Percentiles rank a stretch among this genome's conserved stretches.
These are phyloP conservation scores for Eimeria acervulina DNA, from an alignment of 169 alveolate genomes.

Conservation along the genomic window DNA sequence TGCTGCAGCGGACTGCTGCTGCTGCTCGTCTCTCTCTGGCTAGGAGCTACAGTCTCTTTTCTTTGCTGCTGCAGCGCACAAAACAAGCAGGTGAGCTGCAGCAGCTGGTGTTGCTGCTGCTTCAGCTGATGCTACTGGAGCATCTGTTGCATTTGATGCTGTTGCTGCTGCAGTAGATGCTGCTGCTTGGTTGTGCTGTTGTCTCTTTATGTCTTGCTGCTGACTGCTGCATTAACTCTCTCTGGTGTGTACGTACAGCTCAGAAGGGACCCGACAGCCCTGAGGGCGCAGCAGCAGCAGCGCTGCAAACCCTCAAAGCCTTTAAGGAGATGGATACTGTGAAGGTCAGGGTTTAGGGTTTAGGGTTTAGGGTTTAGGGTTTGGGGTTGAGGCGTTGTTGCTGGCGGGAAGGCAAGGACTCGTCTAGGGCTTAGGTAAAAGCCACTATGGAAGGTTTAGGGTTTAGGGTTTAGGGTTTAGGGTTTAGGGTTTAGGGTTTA, in stretches of 20 bases:
- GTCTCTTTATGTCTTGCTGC: not conserved
- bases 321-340: not conserved
- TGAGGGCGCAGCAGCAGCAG: conserved; percentile 50
- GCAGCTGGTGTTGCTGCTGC: not conserved
- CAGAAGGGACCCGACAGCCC: conserved; percentile 8
- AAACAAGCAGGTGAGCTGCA: conserved; percentile 32
- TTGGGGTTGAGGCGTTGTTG: not conserved
- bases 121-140: not conserved
- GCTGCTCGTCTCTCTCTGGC: conserved; percentile 37
- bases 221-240: not conserved
- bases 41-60: conserved; percentile 30
- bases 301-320: not conserved
- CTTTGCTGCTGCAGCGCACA: conserved; percentile 64
- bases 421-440: too few species aligned
- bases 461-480: not conserved
- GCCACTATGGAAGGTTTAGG: too few species aligned
- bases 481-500: conserved; percentile 7
- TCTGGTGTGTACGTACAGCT: conserved; percentile 27
- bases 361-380: not conserved
- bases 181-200: too few species aligned
- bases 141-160: not conserved
- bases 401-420: too few species aligned
- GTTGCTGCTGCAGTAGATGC: not conserved
- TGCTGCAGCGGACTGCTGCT: conserved; percentile 30
- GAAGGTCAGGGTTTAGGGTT: conserved; percentile 2